Conservation (phyloP, 306 rosid species). For the Pyrus pyrifolia region DNA sequence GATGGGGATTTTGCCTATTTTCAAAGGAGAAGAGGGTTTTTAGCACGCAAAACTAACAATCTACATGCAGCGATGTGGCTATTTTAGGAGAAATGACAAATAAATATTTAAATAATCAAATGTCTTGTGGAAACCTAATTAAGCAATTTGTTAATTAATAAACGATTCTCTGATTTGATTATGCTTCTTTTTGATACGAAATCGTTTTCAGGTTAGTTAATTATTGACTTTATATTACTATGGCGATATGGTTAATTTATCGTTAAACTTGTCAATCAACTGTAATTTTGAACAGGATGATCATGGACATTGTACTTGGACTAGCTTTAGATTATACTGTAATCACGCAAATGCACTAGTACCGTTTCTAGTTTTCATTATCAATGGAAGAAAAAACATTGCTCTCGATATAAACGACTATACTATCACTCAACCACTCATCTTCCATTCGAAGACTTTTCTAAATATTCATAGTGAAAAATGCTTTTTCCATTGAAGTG, state of each 20-base stretch:
- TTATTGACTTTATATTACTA: not conserved
- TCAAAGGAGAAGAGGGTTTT: slow-evolving; percentile 15
- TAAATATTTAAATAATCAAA: not conserved
- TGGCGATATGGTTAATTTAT: not conserved
- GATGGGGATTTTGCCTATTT: not conserved
- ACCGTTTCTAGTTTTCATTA: not conserved
- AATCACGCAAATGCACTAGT: not conserved
- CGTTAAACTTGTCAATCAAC: not conserved
- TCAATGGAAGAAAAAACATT: too few relatives aligned
- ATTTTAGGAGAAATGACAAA: not conserved
- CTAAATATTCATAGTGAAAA: too few relatives aligned
- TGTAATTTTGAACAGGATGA: not conserved
- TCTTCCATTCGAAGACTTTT: too few relatives aligned
- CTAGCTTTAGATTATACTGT: not conserved
- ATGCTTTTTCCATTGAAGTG: too few relatives aligned
- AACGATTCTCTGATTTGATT: not conserved
- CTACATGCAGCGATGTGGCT: not conserved
- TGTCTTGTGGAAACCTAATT: not conserved
- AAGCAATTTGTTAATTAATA: not conserved
- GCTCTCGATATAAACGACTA: too few relatives aligned
- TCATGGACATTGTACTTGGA: not conserved
- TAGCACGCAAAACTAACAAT: not conserved
- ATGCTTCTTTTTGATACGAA: not conserved
- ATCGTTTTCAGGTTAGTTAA: not conserved
- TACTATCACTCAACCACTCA: too few relatives aligned